Conservation (phyloP, 352 stramenopile species). For the Phytopythium oedochilum region DNA sequence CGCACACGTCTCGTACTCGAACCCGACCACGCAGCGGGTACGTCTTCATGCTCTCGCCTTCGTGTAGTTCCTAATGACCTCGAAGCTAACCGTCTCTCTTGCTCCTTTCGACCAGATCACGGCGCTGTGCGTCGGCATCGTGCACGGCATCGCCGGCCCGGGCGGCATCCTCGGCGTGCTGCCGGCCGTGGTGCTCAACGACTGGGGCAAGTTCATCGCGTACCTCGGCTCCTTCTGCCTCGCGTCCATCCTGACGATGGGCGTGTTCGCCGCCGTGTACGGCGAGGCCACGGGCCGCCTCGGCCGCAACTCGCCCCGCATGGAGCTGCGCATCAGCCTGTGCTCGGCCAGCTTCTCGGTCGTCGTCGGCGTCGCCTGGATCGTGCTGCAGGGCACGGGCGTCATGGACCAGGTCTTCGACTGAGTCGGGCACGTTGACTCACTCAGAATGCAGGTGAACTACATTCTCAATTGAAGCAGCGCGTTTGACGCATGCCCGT, state of each 20-base stretch:
- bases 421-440: too few species aligned
- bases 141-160: slow-evolving; percentile 73
- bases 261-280: slow-evolving; percentile 82
- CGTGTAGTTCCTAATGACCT: too few species aligned
- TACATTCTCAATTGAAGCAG: too few species aligned
- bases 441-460: too few species aligned
- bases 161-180: slow-evolving; percentile 76
- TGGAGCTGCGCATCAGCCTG: slow-evolving; percentile 64
- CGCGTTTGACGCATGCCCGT: neutral
- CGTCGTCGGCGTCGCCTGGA: slow-evolving; percentile 72
- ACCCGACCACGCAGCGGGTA: slow-evolving; percentile 44
- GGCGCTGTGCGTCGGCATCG: slow-evolving; percentile 73
- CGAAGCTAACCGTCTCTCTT: slow-evolving; percentile 2
- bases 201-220: slow-evolving; percentile 59
- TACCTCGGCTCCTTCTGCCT: slow-evolving; percentile 88
- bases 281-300: slow-evolving; percentile 60
- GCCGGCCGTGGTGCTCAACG: slow-evolving; percentile 68
- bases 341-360: slow-evolving; percentile 71
- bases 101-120: slow-evolving; percentile 32
- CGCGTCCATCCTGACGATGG: slow-evolving; percentile 88
- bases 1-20: slow-evolving; percentile 30
- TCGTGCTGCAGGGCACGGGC: slow-evolving; percentile 57
- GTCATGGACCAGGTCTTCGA: slow-evolving; percentile 68
- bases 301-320: slow-evolving; percentile 36
- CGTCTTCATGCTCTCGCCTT: too few species aligned